Conservation (phyloP, 1,139 yeast genomes). For the Saccharomyces hybrid region DNA sequence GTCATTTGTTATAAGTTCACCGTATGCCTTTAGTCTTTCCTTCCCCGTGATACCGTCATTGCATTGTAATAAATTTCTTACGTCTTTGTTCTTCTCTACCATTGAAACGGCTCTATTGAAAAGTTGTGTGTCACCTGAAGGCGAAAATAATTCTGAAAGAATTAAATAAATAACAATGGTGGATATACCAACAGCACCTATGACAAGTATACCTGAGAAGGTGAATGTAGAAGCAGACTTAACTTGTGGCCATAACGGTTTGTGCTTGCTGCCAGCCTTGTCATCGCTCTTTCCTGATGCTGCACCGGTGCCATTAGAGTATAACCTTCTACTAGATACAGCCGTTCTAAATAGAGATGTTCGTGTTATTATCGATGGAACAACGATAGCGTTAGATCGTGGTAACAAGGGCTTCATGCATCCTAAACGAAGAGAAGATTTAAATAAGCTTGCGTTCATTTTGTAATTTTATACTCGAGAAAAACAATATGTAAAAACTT, state of each 20-base stretch:
- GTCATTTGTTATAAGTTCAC: slow-evolving; percentile 57
- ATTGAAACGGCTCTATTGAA: slow-evolving; percentile 78
- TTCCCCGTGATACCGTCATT: slow-evolving; percentile 41
- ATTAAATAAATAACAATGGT: slow-evolving; percentile 69
- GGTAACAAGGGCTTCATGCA: neutral
- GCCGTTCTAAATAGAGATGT: neutral
- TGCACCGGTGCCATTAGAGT: neutral
- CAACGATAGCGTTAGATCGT: neutral
- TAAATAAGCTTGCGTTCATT: neutral
- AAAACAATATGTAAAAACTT: neutral
- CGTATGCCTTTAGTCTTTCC: slow-evolving; percentile 71
- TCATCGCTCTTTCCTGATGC: neutral
- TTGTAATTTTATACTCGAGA: neutral
- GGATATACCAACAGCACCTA: slow-evolving; percentile 61
- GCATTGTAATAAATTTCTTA: slow-evolving; percentile 51
- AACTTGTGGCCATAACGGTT: slow-evolving; percentile 35
- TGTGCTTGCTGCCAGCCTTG: slow-evolving; percentile 14
- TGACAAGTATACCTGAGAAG: slow-evolving; percentile 50
- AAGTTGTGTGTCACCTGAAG: slow-evolving; percentile 85
- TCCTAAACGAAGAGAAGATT: neutral
- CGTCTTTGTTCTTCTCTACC: slow-evolving; percentile 58
- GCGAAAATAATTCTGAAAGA: slow-evolving; percentile 69
- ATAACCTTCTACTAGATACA: neutral
- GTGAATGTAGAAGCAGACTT: slow-evolving; percentile 55
- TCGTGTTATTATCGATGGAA: neutral